Percentiles rank a stretch among this genome's conserved stretches.
These are phyloP conservation scores for Leccinum ochraceum DNA, from an alignment of 768 basidiomycete species.

Conservation along the genomic window DNA sequence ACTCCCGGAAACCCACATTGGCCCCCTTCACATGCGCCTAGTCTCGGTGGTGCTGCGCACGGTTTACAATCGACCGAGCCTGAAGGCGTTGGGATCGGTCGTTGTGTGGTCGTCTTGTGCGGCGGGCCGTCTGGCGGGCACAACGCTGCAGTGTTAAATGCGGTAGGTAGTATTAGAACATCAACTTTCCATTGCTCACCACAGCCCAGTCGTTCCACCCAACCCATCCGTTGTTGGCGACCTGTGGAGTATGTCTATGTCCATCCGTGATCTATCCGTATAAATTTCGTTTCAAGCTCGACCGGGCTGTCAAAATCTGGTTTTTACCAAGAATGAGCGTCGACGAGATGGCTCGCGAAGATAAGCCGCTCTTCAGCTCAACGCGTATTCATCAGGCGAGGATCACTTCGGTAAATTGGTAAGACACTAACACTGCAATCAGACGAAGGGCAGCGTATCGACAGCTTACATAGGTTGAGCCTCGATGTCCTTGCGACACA, in stretches of 20 bases:
- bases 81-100: slow-evolving; percentile 59
- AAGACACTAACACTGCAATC: neutral
- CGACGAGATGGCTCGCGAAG: slow-evolving; percentile 54
- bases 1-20: slow-evolving; percentile 55
- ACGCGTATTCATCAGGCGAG: slow-evolving; percentile 64
- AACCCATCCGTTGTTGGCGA: slow-evolving; percentile 63
- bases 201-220: slow-evolving; percentile 65
- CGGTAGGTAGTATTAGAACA: slow-evolving; percentile 41
- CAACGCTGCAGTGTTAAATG: slow-evolving; percentile 63
- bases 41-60: slow-evolving; percentile 66
- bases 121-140: slow-evolving; percentile 78
- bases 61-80: slow-evolving; percentile 59
- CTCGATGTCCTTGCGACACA: slow-evolving; percentile 56
- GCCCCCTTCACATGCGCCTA: slow-evolving; percentile 50
- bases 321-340: slow-evolving; percentile 43
- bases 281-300: slow-evolving; percentile 47
- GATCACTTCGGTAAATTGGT: slow-evolving; percentile 68
- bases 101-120: slow-evolving; percentile 63
- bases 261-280: neutral
- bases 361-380: slow-evolving; percentile 77
- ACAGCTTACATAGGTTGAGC: slow-evolving; percentile 46
- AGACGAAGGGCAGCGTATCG: neutral
- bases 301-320: slow-evolving; percentile 79
- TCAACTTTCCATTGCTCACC: slow-evolving; percentile 3
- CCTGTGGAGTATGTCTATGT: slow-evolving; percentile 62